A percentile compares a stretch with the other conserved stretches of the same genome.
These are phyloP conservation scores for Citrus hindsii DNA, from an alignment of 345 rosid species.

Conservation along the genomic window DNA sequence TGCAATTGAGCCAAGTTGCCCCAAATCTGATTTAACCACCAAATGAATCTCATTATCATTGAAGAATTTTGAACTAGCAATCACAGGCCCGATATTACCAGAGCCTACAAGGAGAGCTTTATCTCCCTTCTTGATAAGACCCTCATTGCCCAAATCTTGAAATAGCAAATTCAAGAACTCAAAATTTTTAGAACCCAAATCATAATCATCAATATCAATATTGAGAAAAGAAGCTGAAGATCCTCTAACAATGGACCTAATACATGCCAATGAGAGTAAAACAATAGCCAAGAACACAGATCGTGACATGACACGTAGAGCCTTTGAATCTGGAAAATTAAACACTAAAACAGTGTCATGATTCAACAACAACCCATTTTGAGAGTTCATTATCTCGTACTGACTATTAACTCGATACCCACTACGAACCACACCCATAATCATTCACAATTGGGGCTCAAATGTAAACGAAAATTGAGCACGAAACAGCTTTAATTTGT, in stretches of 20 bases:
- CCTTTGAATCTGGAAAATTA: slow-evolving; percentile 39
- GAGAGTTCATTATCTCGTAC: slow-evolving; percentile 16
- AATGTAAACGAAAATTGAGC: slow-evolving; percentile 3
- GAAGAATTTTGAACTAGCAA: slow-evolving; percentile 23
- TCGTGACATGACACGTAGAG: slow-evolving; percentile 34
- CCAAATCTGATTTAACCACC: slow-evolving; percentile 27
- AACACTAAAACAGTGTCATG: slow-evolving; percentile 29
- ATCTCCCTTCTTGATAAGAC: slow-evolving; percentile 43
- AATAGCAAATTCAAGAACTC: slow-evolving; percentile 35
- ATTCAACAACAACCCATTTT: slow-evolving; percentile 9
- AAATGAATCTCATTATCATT: slow-evolving; percentile 29
- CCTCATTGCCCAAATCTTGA: slow-evolving; percentile 41
- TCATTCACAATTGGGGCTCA: background rate
- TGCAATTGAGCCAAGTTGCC: slow-evolving; percentile 13
- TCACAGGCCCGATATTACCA: slow-evolving; percentile 13
- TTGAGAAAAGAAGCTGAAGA: slow-evolving; percentile 4
- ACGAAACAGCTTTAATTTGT: background rate
- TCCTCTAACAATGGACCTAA: slow-evolving; percentile 25
- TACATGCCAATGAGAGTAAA: slow-evolving; percentile 33
- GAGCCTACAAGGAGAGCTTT: slow-evolving; percentile 39
- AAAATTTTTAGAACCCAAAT: slow-evolving; percentile 16
- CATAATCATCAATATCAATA: slow-evolving; percentile 6
- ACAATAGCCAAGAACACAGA: slow-evolving; percentile 40
- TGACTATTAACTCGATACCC: slow-evolving; percentile 17
- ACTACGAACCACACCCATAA: slow-evolving; percentile 21